Evolutionary conservation across 2,329 filamentous ascomycete genomes (phyloP), one percentile per base, ranked within the genome.

Genomic region (Dothiorella sarmentorum): DNA sequence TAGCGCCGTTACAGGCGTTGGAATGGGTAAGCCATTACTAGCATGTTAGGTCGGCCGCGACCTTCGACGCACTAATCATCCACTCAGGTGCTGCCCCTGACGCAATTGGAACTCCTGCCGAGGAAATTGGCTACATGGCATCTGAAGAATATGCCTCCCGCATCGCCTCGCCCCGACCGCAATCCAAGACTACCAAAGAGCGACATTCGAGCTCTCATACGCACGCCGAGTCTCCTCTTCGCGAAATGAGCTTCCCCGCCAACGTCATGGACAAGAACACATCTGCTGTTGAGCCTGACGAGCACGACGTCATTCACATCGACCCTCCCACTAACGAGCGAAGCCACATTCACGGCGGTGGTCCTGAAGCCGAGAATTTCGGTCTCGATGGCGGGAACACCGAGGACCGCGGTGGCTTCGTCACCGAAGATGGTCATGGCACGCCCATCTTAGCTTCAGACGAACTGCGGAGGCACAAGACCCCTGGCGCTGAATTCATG

Each of bases 391-490:
- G 74, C 38, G 75, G 75, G 9, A 78, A 80, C 62, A 73, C 74
- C 7, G 70, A 72, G 33, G 71, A 75, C 35, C 73, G 78, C 59
- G 79, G 78, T 11, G 77, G 76, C 5, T 82, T 80, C 59, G 76
- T 81, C 40, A 82, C 83, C 17, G 84, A 88, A 29, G 78, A 81
- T 56, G 82, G 82, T 17, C 87, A 89, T 68, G 82, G 83, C 35
- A 85, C 86, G 26, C 92, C 93, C 0, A 96, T 99, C 63, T 78
- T 99, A 52, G 94, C 94, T 7, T 82, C 89, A 1, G 94, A 97
- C 68, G 91, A 97, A 74, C 81, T 96, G 27, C 82, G 85, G 60
- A 93, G 92, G 72, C 84, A 89, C 57, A 52, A 53, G 20, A 59
- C 57, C 7, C 83, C 85, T 0, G 82, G 82, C 31, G 81, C 82